phyloP scores from a whole-genome alignment of 208 protist genomes.

The Acanthamoeba divionensis region DNA sequence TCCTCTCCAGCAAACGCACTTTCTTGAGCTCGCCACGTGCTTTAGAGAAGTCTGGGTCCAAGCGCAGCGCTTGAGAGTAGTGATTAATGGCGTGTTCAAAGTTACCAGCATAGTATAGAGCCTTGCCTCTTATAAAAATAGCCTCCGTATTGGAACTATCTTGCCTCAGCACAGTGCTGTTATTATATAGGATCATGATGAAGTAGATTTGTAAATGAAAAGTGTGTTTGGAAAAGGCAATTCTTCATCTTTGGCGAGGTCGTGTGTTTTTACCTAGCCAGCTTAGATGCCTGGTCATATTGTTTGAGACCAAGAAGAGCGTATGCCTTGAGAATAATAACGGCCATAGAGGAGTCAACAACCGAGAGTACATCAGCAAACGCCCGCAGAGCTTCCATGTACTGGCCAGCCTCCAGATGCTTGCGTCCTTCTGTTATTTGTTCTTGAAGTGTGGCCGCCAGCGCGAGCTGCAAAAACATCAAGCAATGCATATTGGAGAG shows the following conservation, averaged over 20 bases:
- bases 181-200: slow-evolving; percentile 17
- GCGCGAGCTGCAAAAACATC: background rate
- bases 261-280: slow-evolving; percentile 20
- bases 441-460: background rate
- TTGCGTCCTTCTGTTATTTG: background rate
- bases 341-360: background rate
- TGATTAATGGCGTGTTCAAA: slow-evolving; percentile 33
- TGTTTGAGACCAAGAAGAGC: slow-evolving; percentile 50
- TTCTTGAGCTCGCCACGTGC: slow-evolving; percentile 57
- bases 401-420: background rate
- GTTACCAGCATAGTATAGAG: slow-evolving; percentile 58
- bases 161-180: slow-evolving; percentile 55
- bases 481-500: background rate
- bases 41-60: slow-evolving; percentile 64
- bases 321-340: slow-evolving; percentile 23
- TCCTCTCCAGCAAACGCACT: background rate
- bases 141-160: slow-evolving; percentile 60
- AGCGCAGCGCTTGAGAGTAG: slow-evolving; percentile 54
- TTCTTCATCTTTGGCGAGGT: background rate
- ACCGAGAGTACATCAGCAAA: slow-evolving; percentile 48
- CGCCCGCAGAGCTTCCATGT: background rate
- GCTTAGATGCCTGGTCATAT: slow-evolving; percentile 45
- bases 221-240: background rate
- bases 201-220: background rate
- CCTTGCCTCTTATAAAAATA: slow-evolving; percentile 32